These are phyloP conservation scores for Teratosphaeria zuluensis DNA, from an alignment of 2,329 filamentous ascomycete species.

Conservation along the genomic window DNA sequence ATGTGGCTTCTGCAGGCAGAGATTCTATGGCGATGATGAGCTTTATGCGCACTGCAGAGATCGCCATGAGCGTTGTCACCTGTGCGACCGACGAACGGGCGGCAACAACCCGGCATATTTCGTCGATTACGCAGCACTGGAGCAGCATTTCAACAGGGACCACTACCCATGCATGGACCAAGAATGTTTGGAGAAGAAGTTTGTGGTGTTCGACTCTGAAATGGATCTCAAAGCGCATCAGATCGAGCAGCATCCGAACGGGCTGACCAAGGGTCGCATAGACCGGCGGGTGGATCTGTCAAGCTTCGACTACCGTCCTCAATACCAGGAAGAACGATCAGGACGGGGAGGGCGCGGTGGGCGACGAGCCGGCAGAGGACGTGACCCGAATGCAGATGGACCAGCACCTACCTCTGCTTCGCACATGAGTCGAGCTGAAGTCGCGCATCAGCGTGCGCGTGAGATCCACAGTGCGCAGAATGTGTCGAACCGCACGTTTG, in stretches of 20 bases:
- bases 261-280: constrained; percentile 75
- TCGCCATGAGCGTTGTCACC: constrained; percentile 88
- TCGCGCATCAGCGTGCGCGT: constrained; percentile 85
- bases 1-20: constrained; percentile 81
- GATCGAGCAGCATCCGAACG: constrained; percentile 68
- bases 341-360: constrained; percentile 34
- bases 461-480: constrained; percentile 84
- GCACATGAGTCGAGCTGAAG: constrained; percentile 71
- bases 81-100: constrained; percentile 65
- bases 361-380: constrained; percentile 52
- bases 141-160: constrained; percentile 76
- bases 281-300: constrained; percentile 80
- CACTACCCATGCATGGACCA: constrained; percentile 77
- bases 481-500: constrained; percentile 69
- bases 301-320: constrained; percentile 66
- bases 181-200: constrained; percentile 93
- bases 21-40: constrained; percentile 95
- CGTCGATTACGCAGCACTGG: constrained; percentile 74
- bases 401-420: constrained; percentile 68
- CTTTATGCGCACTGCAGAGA: constrained; percentile 87
- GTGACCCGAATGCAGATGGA: constrained; percentile 79
- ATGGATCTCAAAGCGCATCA: constrained; percentile 94
- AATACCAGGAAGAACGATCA: constrained; percentile 56
- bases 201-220: constrained; percentile 90
- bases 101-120: constrained; percentile 78